phyloP scores from a whole-genome alignment of 1,139 yeast species.

The Saccharomyces hybrid region DNA sequence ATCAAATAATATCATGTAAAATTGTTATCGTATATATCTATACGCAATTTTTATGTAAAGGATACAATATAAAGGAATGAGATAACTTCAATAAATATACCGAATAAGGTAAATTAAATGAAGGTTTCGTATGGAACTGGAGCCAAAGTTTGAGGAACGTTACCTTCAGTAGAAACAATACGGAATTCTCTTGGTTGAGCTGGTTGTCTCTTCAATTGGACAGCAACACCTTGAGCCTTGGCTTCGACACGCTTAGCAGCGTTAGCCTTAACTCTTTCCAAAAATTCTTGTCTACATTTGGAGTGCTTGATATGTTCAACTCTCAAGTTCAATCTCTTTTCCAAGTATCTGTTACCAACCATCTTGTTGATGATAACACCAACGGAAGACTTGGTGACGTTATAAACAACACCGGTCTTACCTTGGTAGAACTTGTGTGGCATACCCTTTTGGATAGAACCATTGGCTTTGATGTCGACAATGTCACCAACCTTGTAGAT shows the following conservation, averaged over 20 bases:
- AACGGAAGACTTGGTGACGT: constrained; percentile 96
- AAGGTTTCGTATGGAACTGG: constrained; percentile 99
- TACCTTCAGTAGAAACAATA: constrained; percentile 67
- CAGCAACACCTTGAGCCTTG: constrained; percentile 86
- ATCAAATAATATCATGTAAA: neutral
- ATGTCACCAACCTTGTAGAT: constrained; percentile 98
- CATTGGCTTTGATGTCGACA: constrained; percentile 98
- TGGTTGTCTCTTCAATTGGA: constrained; percentile 95
- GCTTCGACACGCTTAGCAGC: constrained; percentile 93
- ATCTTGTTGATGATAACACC: constrained; percentile 98
- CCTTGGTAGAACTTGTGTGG: constrained; percentile 99
- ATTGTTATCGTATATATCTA: neutral
- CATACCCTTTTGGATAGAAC: constrained; percentile 99
- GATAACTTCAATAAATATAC: neutral
- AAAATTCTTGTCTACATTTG: constrained; percentile 98
- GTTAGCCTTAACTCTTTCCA: constrained; percentile 95
- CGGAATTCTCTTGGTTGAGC: constrained; percentile 93
- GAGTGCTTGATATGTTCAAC: constrained; percentile 99
- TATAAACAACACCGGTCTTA: constrained; percentile 98
- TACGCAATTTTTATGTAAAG: neutral
- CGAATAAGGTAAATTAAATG: constrained; percentile 52
- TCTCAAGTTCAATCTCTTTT: constrained; percentile 97
- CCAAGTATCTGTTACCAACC: constrained; percentile 97
- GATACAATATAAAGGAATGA: neutral
- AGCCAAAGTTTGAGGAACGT: constrained; percentile 93